These are phyloP conservation scores for Mortierella sp. DNA, from an alignment of 371 early-diverging fungal genomes.

Conservation along the genomic window DNA sequence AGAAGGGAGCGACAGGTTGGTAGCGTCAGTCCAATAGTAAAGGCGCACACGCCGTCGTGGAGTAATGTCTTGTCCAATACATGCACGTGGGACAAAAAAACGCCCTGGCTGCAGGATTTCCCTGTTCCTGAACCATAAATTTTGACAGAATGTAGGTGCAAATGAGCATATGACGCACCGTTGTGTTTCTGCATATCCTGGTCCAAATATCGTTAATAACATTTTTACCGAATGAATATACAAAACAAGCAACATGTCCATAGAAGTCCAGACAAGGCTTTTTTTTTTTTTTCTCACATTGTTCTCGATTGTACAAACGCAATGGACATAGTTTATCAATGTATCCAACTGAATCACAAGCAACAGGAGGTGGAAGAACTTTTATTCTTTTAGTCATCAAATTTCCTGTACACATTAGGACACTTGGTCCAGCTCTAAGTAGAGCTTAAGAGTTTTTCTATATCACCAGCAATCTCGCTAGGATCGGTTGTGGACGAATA, in stretches of 20 bases:
- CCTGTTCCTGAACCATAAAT: not conserved
- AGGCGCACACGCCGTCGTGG: constrained; percentile 1
- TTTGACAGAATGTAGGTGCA: too few species aligned
- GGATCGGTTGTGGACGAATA: constrained; percentile 73
- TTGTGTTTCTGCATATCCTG: not conserved
- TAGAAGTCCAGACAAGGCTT: not conserved
- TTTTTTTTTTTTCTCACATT: not conserved
- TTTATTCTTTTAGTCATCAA: too few species aligned
- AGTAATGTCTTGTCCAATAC: constrained; percentile 5
- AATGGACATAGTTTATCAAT: too few species aligned
- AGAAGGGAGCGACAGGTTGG: not conserved
- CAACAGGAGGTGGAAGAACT: too few species aligned
- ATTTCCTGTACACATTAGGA: too few species aligned
- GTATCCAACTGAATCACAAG: too few species aligned
- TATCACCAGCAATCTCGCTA: constrained; percentile 63
- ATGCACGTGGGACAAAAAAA: not conserved
- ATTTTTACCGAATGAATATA: constrained; percentile 3
- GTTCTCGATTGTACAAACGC: too few species aligned
- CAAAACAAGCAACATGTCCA: not conserved
- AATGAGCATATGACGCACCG: too few species aligned
- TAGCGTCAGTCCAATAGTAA: not conserved
- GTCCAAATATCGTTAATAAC: constrained; percentile 4
- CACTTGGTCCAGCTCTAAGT: not conserved
- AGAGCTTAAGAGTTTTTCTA: constrained; percentile 62
- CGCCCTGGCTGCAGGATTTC: not conserved